These are phyloP conservation scores for Artemisia annua DNA, from an alignment of 129 eudicot genomes.

Conservation along the genomic window DNA sequence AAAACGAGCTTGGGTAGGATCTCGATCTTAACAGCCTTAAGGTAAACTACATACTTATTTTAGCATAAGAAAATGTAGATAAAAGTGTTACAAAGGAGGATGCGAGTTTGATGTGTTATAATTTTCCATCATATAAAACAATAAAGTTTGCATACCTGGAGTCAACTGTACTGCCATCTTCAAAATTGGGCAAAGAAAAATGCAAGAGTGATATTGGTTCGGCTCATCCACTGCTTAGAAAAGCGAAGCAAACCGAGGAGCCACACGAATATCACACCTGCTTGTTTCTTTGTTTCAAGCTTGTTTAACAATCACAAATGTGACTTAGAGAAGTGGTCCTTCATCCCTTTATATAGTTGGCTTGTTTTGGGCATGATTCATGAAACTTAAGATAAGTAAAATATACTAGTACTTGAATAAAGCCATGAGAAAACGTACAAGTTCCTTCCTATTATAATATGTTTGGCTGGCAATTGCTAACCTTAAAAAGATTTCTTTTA, in stretches of 20 bases:
- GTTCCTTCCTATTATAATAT: constrained; percentile 13
- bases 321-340: constrained; percentile 26
- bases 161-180: not conserved
- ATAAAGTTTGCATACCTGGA: constrained; percentile 4
- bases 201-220: constrained; percentile 44
- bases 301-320: not conserved
- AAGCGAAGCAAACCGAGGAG: constrained; percentile 14
- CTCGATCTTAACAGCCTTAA: too few relatives aligned
- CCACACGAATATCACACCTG: constrained; percentile 38
- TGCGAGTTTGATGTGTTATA: too few relatives aligned
- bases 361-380: not conserved
- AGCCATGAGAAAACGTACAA: constrained; percentile 18
- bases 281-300: constrained; percentile 24
- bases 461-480: not conserved
- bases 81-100: too few relatives aligned
- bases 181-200: constrained; percentile 19
- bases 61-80: too few relatives aligned
- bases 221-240: constrained; percentile 25
- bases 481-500: not conserved
- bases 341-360: constrained; percentile 21
- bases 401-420: not conserved
- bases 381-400: not conserved
- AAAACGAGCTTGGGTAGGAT: too few relatives aligned
- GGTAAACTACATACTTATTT: too few relatives aligned
- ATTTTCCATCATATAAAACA: not conserved